phyloP scores from a whole-genome alignment of 2,329 filamentous ascomycete genomes.

The Chaetomiaceae sp. region DNA sequence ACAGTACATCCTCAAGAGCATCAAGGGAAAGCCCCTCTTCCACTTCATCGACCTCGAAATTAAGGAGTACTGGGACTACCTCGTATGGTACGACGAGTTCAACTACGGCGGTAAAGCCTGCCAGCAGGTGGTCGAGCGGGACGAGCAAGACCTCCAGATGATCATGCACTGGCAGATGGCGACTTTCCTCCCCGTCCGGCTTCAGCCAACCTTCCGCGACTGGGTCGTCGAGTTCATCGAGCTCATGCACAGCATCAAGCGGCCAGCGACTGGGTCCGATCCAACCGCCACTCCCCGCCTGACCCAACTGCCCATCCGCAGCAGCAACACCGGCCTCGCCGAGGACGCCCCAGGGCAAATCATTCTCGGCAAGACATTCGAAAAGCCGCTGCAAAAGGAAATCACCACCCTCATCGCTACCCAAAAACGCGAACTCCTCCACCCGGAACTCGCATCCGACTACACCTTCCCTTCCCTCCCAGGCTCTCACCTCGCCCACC shows the following conservation, averaged over 20 bases:
- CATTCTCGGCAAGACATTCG: conserved; percentile 76
- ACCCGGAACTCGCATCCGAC: conserved; percentile 81
- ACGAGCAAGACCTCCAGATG: conserved; percentile 75
- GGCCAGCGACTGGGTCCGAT: conserved; percentile 51
- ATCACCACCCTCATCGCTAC: conserved; percentile 76
- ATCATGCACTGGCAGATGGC: conserved; percentile 99
- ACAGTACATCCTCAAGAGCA: conserved; percentile 96
- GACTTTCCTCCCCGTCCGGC: conserved; percentile 73
- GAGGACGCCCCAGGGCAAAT: conserved; percentile 57
- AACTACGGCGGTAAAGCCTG: conserved; percentile 97
- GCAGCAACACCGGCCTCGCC: conserved; percentile 49
- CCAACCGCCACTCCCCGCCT: conserved; percentile 50
- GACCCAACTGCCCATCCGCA: conserved; percentile 57
- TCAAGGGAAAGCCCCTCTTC: conserved; percentile 91
- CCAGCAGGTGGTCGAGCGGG: conserved; percentile 68
- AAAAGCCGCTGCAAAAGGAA: conserved; percentile 85
- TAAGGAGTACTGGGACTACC: conserved; percentile 98
- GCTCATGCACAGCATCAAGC: conserved; percentile 85
- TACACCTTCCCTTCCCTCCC: conserved; percentile 81
- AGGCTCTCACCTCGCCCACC: conserved; percentile 58
- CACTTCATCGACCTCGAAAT: conserved; percentile 97
- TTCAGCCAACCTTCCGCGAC: conserved; percentile 82
- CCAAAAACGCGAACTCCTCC: conserved; percentile 83
- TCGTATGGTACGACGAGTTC: conserved; percentile 98
- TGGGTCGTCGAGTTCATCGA: conserved; percentile 95